These are phyloP conservation scores for Saccharomycopsis javanensis DNA, from an alignment of 805 yeast genomes.

Conservation along the genomic window DNA sequence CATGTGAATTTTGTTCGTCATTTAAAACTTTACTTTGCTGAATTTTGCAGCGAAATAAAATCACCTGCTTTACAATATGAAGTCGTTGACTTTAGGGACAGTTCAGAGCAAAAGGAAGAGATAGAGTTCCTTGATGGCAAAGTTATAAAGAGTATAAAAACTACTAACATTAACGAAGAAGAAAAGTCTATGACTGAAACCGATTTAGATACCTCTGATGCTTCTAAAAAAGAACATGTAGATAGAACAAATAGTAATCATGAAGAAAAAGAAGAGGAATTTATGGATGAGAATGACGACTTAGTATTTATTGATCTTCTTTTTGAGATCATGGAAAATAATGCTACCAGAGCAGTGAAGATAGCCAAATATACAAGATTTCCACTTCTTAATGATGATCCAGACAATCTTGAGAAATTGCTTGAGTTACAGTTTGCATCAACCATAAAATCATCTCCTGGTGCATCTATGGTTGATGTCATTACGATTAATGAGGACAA, in stretches of 20 bases:
- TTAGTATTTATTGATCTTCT: conserved; percentile 5
- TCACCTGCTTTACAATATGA: conserved; percentile 14
- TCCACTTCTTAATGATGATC: conserved; percentile 17
- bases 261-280: neutral
- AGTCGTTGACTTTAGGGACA: conserved; percentile 7
- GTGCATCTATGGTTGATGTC: conserved; percentile 10
- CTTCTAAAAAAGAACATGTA: neutral
- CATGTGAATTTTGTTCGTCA: conserved; percentile 15
- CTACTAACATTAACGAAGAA: conserved; percentile 1
- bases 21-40: conserved; percentile 14
- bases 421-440: conserved; percentile 14
- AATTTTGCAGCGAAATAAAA: conserved; percentile 15
- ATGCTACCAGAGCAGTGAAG: conserved; percentile 16
- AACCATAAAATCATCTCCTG: neutral
- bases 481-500: conserved; percentile 18
- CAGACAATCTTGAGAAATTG: conserved; percentile 19
- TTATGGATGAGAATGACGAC: conserved; percentile 4
- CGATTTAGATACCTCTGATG: neutral
- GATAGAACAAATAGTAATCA: neutral
- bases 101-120: neutral
- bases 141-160: neutral
- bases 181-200: neutral
- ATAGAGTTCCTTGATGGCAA: neutral
- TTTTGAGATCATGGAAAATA: conserved; percentile 12
- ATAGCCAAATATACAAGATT: conserved; percentile 13